A percentile compares a stretch with the other conserved stretches of the same genome.
Conservation (phyloP, 345 rosid species). For the Salix caprea region DNA sequence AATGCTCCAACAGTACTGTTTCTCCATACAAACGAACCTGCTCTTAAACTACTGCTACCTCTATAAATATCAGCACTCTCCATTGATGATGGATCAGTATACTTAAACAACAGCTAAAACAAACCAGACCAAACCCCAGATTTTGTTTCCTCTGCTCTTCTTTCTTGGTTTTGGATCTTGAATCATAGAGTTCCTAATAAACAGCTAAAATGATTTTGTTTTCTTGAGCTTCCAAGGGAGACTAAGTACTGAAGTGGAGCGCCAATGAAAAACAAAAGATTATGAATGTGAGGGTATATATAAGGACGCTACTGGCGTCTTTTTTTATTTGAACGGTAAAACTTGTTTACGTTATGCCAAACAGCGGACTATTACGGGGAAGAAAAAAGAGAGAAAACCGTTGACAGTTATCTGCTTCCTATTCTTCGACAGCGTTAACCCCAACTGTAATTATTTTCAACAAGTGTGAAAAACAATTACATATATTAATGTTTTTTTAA, state of each 20-base stretch:
- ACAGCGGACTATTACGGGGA: too few relatives aligned
- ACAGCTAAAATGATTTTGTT: neutral
- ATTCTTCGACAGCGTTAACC: neutral
- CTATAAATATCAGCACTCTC: conserved; percentile 13
- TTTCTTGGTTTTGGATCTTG: neutral
- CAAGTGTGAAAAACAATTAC: neutral
- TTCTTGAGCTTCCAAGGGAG: neutral
- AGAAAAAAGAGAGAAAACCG: neutral
- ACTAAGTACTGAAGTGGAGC: neutral
- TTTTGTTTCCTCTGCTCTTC: neutral
- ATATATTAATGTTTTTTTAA: too few relatives aligned
- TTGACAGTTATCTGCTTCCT: neutral
- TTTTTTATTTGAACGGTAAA: neutral
- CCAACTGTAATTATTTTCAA: neutral
- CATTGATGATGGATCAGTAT: neutral
- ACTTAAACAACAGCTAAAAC: neutral
- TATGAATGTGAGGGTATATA: neutral
- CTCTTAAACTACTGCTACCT: conserved; percentile 34
- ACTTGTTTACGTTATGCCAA: neutral
- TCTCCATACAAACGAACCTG: conserved; percentile 32
- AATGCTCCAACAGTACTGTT: conserved; percentile 35
- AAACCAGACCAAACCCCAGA: neutral
- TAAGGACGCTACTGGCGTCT: neutral
- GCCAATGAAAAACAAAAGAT: too few relatives aligned
- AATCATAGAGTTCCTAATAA: neutral